phyloP scores from a whole-genome alignment of 2,329 filamentous ascomycete genomes.

The Sporothrix protearum region DNA sequence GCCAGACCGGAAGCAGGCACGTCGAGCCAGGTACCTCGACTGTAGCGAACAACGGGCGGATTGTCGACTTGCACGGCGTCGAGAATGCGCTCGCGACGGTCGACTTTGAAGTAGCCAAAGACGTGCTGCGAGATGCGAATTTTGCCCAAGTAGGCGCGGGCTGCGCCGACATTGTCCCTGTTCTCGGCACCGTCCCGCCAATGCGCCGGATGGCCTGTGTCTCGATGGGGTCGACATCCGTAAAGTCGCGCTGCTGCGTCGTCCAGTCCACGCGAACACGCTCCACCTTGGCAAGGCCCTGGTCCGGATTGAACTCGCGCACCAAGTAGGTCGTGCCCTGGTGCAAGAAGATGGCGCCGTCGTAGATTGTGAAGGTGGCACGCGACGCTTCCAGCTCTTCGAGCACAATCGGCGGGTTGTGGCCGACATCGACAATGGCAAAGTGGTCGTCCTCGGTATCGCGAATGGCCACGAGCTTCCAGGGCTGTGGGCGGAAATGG shows the following conservation, averaged over 20 bases:
- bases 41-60: conserved; percentile 78
- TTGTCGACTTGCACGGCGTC: conserved; percentile 93
- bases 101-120: conserved; percentile 97
- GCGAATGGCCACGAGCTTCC: conserved; percentile 78
- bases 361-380: conserved; percentile 94
- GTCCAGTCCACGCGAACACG: conserved; percentile 92
- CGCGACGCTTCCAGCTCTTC: conserved; percentile 95
- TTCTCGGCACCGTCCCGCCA: not conserved
- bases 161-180: conserved; percentile 40
- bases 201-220: conserved; percentile 77
- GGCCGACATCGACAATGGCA: conserved; percentile 83
- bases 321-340: conserved; percentile 93
- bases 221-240: conserved; percentile 88
- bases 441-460: conserved; percentile 85
- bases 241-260: conserved; percentile 87
- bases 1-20: conserved; percentile 75
- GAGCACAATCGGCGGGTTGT: conserved; percentile 76
- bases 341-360: conserved; percentile 94
- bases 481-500: conserved; percentile 80
- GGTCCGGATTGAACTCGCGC: conserved; percentile 78
- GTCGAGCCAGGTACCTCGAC: conserved; percentile 94
- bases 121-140: conserved; percentile 86
- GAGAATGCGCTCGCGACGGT: conserved; percentile 76
- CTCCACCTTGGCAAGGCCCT: conserved; percentile 80
- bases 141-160: conserved; percentile 75